Conservation (phyloP, 2,329 filamentous ascomycete genomes). For the Coniochaeta sp. region DNA sequence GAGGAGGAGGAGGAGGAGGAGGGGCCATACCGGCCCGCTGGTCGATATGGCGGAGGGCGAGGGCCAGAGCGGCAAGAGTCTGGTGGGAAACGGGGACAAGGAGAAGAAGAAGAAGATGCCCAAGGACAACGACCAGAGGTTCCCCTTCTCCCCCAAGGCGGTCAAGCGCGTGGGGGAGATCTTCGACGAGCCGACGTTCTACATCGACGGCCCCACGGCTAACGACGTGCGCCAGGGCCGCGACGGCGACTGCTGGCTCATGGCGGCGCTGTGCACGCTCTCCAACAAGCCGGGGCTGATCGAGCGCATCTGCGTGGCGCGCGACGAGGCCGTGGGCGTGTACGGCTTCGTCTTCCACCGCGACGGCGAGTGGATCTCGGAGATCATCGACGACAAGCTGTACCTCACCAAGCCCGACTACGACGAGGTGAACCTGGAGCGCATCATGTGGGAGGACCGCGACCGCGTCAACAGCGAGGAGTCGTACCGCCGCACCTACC, state of each 20-base stretch:
- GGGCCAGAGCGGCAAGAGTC: neutral
- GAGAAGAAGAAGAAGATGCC: neutral
- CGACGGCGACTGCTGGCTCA: conserved; percentile 80
- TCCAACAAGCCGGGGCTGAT: conserved; percentile 67
- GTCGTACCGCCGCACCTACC: conserved; percentile 55
- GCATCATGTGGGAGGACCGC: conserved; percentile 36
- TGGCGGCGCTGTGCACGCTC: conserved; percentile 72
- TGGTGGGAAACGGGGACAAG: neutral
- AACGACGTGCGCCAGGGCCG: conserved; percentile 74
- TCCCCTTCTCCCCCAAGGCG: conserved; percentile 26
- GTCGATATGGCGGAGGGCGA: neutral
- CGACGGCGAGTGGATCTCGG: conserved; percentile 65
- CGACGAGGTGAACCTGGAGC: conserved; percentile 47
- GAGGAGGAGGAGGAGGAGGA: conserved; percentile 1
- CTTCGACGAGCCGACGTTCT: conserved; percentile 71
- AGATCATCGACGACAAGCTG: conserved; percentile 51
- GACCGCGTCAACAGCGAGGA: conserved; percentile 45
- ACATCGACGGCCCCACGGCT: conserved; percentile 66
- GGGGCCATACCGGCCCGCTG: neutral
- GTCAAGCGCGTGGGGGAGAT: conserved; percentile 70
- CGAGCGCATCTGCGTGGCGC: conserved; percentile 64
- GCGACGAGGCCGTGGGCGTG: conserved; percentile 66
- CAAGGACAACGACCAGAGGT: conserved; percentile 4
- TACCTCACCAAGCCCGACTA: conserved; percentile 53
- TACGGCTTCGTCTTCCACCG: conserved; percentile 83